Evolutionary conservation across 495 filamentous ascomycete species (phyloP).

Genomic region (Neurospora tetrasperma): DNA sequence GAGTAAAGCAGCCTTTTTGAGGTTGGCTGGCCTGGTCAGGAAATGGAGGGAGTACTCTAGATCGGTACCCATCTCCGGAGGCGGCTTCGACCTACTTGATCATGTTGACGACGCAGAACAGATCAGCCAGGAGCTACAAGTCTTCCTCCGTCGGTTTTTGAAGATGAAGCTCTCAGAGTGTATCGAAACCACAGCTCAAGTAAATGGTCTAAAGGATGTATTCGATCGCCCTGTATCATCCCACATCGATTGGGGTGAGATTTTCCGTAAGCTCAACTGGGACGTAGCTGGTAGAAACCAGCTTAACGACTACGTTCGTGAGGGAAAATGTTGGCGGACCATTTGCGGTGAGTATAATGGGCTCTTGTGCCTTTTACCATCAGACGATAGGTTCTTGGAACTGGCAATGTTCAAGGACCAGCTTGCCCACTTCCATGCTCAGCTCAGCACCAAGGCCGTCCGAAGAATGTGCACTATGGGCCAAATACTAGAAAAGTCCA

Average conservation of each 20-base stretch:
- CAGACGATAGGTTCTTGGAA: constrained; percentile 9
- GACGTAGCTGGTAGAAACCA: constrained; percentile 4
- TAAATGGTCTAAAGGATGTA: not conserved
- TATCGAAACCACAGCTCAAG: not conserved
- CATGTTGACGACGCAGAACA: constrained; percentile 7
- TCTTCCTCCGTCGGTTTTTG: constrained; percentile 17
- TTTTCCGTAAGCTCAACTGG: constrained; percentile 16
- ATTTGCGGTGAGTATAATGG: constrained; percentile 16
- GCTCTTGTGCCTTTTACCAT: constrained; percentile 16
- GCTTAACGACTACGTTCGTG: constrained; percentile 19
- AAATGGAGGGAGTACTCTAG: constrained; percentile 13
- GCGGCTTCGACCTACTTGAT: constrained; percentile 10
- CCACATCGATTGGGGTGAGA: not conserved
- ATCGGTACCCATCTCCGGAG: not conserved
- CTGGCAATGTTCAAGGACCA: constrained; percentile 16
- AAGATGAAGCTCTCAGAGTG: constrained; percentile 15
- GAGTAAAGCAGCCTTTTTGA: constrained; percentile 16
- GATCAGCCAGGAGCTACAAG: constrained; percentile 10
- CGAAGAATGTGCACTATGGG: constrained; percentile 15
- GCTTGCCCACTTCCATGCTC: constrained; percentile 11
- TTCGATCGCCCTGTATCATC: not conserved
- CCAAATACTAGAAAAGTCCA: constrained; percentile 8
- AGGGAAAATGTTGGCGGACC: constrained; percentile 23
- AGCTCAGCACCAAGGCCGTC: constrained; percentile 11
- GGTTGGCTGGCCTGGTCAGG: constrained; percentile 15